Evolutionary conservation across 202 grass and related monocot species (phyloP).

Genomic region (Elaeis oleifera): DNA sequence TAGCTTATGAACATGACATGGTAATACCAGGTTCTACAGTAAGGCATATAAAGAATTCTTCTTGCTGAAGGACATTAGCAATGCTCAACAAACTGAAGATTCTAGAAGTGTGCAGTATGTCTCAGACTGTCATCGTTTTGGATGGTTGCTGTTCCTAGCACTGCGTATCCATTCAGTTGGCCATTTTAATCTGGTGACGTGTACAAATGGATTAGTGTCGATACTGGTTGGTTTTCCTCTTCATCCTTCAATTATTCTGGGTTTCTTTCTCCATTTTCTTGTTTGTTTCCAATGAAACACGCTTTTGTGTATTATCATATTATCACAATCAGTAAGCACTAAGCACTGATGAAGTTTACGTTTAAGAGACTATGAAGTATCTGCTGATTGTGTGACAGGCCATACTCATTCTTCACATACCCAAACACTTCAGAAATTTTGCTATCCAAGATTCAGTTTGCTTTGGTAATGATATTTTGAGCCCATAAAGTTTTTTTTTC

Average conservation of each 20-base stretch:
- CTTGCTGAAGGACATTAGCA: conserved; percentile 26
- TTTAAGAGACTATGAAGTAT: conserved; percentile 8
- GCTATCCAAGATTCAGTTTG: conserved; percentile 59
- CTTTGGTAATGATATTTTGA: conserved; percentile 48
- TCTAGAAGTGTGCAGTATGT: conserved; percentile 21
- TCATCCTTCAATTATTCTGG: background rate
- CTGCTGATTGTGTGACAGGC: conserved; percentile 42
- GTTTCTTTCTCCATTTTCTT: too few species aligned
- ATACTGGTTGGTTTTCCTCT: conserved; percentile 56
- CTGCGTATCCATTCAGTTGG: conserved; percentile 54
- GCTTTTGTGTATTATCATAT: too few species aligned
- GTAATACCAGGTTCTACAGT: conserved; percentile 53
- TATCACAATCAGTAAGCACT: too few species aligned
- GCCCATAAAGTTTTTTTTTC: conserved; percentile 10
- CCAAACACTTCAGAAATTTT: conserved; percentile 60
- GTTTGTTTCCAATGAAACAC: too few species aligned
- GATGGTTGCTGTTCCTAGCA: conserved; percentile 80
- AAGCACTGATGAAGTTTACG: conserved; percentile 1
- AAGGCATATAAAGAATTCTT: conserved; percentile 77
- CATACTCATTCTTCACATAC: conserved; percentile 88
- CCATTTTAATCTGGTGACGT: conserved; percentile 65
- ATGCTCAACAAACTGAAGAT: conserved; percentile 21
- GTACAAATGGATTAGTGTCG: conserved; percentile 75
- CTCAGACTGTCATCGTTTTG: conserved; percentile 55
- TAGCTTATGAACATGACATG: too few species aligned